Evolutionary conservation across 805 yeast species (phyloP).

Genomic region (Cyberlindnera saturnus): DNA sequence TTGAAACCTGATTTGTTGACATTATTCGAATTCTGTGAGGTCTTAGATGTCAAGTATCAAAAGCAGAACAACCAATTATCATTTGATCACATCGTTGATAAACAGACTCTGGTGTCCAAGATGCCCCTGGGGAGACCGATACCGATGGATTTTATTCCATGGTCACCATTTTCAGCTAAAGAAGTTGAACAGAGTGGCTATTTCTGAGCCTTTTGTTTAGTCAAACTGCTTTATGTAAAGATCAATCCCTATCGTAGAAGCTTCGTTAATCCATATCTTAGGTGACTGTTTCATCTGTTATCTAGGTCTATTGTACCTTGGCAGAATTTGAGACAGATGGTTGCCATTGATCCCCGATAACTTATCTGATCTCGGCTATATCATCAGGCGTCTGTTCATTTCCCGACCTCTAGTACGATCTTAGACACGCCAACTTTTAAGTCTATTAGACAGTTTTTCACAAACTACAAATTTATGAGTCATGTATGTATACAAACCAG

Average conservation of each 20-base stretch:
- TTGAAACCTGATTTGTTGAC: constrained; percentile 30
- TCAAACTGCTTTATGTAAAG: neutral
- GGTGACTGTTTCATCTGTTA: too few relatives aligned
- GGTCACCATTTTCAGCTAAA: constrained; percentile 12
- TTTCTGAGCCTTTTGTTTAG: neutral
- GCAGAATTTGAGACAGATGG: too few relatives aligned
- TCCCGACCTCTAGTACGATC: too few relatives aligned
- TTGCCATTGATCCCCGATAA: too few relatives aligned
- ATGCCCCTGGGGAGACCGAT: constrained; percentile 22
- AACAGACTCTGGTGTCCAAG: constrained; percentile 8
- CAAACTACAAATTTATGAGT: too few relatives aligned
- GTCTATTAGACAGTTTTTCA: too few relatives aligned
- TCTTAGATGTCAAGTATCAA: constrained; percentile 34
- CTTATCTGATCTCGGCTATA: too few relatives aligned
- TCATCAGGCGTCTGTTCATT: too few relatives aligned
- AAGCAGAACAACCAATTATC: constrained; percentile 33
- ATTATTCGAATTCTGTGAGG: constrained; percentile 36
- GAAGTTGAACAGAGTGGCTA: neutral
- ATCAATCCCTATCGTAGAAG: neutral
- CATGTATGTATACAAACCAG: too few relatives aligned
- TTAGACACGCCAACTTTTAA: too few relatives aligned
- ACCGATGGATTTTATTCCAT: constrained; percentile 13
- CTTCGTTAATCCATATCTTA: neutral
- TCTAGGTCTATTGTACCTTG: too few relatives aligned
- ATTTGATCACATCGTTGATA: constrained; percentile 13